Evolutionary conservation across 2,329 filamentous ascomycete genomes (phyloP).

Genomic region (Alternaria triticimaculans): DNA sequence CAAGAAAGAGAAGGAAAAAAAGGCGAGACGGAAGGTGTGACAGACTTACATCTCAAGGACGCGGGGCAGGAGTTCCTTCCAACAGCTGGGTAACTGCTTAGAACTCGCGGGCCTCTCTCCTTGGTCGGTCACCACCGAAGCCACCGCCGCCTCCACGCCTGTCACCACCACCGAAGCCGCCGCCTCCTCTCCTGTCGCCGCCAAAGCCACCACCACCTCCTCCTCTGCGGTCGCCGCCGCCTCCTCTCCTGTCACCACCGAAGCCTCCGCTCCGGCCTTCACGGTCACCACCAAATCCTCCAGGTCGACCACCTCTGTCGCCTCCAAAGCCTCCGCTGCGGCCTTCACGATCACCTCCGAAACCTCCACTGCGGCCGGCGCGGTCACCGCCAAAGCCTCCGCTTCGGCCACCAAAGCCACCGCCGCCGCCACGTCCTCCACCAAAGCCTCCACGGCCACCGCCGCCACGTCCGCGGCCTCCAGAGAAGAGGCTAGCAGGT

Average conservation of each 20-base stretch:
- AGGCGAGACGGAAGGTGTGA: background rate
- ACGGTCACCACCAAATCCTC: background rate
- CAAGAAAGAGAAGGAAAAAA: conserved; percentile 9
- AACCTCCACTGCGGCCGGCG: conserved; percentile 2
- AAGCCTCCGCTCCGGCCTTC: background rate
- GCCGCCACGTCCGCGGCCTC: conserved; percentile 19
- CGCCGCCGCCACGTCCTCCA: conserved; percentile 23
- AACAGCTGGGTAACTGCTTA: background rate
- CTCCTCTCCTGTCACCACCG: conserved; percentile 11
- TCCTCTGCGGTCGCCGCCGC: conserved; percentile 21
- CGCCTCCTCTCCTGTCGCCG: conserved; percentile 10
- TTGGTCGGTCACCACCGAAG: conserved; percentile 18
- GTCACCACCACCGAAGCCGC: conserved; percentile 13
- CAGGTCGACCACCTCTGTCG: background rate
- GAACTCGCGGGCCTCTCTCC: conserved; percentile 19
- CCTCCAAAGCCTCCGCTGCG: conserved; percentile 8
- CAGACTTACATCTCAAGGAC: background rate
- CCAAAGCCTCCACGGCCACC: conserved; percentile 20
- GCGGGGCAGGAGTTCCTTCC: background rate
- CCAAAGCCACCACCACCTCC: conserved; percentile 9
- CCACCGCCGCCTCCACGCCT: conserved; percentile 17
- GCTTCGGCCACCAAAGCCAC: conserved; percentile 12
- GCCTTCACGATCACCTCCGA: conserved; percentile 5
- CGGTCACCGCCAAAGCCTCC: conserved; percentile 13
- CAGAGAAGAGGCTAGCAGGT: conserved; percentile 30